A percentile compares a stretch with the other conserved stretches of the same genome.
These are phyloP conservation scores for Monosporascus sp. DNA, from an alignment of 2,329 filamentous ascomycete genomes.

Conservation along the genomic window DNA sequence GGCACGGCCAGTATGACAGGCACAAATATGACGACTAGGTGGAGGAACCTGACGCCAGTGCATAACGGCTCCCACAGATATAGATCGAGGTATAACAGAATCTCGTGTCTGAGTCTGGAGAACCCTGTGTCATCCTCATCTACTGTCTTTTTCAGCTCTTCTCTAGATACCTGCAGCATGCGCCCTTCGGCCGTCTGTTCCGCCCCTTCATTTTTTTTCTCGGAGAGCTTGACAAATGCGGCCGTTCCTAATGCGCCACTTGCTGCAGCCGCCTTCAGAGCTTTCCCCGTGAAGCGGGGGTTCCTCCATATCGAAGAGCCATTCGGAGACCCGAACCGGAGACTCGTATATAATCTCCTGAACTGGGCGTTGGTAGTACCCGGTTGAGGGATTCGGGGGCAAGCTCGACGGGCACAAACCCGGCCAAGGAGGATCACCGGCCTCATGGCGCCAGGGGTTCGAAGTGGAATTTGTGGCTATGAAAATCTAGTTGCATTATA, in stretches of 20 bases:
- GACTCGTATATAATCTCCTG: slow-evolving; percentile 16
- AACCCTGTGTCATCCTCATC: slow-evolving; percentile 58
- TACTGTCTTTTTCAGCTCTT: slow-evolving; percentile 69
- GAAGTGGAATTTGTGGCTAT: not conserved
- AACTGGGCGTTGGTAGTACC: slow-evolving; percentile 8
- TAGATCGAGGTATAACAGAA: slow-evolving; percentile 64
- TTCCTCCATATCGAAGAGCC: slow-evolving; percentile 4
- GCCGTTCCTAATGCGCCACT: slow-evolving; percentile 47
- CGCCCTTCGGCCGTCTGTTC: slow-evolving; percentile 71
- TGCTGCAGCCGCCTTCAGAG: slow-evolving; percentile 34
- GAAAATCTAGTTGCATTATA: slow-evolving; percentile 5
- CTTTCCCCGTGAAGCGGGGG: slow-evolving; percentile 20
- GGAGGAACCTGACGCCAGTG: slow-evolving; percentile 82
- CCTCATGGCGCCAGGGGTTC: slow-evolving; percentile 37
- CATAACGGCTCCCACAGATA: slow-evolving; percentile 82
- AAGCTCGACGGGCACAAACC: slow-evolving; percentile 36
- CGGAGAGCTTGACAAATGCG: slow-evolving; percentile 54
- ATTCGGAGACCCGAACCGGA: slow-evolving; percentile 7
- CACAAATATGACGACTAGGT: slow-evolving; percentile 83
- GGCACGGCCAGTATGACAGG: slow-evolving; percentile 81
- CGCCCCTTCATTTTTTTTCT: slow-evolving; percentile 45
- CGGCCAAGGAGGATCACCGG: slow-evolving; percentile 38
- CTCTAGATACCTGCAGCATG: slow-evolving; percentile 78
- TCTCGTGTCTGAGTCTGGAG: slow-evolving; percentile 49
- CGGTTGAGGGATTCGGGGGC: slow-evolving; percentile 11